phyloP scores from a whole-genome alignment of 441 rosid species.

The Populus hybrid region DNA sequence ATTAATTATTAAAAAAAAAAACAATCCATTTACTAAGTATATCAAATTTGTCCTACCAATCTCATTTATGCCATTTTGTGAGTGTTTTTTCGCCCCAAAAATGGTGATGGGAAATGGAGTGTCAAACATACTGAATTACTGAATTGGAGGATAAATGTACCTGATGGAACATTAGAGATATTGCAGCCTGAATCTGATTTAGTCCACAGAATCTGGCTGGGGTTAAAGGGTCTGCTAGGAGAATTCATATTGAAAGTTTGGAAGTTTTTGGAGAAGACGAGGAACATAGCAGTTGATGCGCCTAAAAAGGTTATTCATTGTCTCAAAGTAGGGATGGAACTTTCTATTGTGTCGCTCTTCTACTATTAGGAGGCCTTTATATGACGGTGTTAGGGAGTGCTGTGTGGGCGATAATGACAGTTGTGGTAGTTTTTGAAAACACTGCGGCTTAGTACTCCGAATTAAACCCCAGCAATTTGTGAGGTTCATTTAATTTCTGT shows the following conservation, averaged over 20 bases:
- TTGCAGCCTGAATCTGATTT: slow-evolving; percentile 29
- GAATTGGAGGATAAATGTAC: slow-evolving; percentile 47
- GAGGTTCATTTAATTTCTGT: neutral
- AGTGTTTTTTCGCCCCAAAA: too few relatives aligned
- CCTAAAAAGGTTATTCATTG: slow-evolving; percentile 66
- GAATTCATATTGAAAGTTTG: slow-evolving; percentile 12
- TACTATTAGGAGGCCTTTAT: slow-evolving; percentile 63
- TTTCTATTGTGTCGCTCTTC: slow-evolving; percentile 53
- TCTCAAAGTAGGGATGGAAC: slow-evolving; percentile 68
- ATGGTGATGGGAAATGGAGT: slow-evolving; percentile 24
- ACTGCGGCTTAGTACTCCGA: slow-evolving; percentile 43
- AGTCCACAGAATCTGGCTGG: slow-evolving; percentile 19
- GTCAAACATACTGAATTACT: slow-evolving; percentile 33
- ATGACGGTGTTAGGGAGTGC: slow-evolving; percentile 58
- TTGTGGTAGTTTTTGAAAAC: slow-evolving; percentile 56
- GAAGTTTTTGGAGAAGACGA: slow-evolving; percentile 22
- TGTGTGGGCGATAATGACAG: slow-evolving; percentile 83
- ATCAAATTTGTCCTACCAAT: neutral
- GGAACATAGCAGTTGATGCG: slow-evolving; percentile 35
- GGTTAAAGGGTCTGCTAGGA: slow-evolving; percentile 1
- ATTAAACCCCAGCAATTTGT: neutral
- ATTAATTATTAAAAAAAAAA: too few relatives aligned
- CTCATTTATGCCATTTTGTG: neutral
- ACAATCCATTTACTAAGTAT: too few relatives aligned
- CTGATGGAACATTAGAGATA: slow-evolving; percentile 38